Conservation (phyloP, 2,329 filamentous ascomycete genomes). For the Colletotrichum trifolii region DNA sequence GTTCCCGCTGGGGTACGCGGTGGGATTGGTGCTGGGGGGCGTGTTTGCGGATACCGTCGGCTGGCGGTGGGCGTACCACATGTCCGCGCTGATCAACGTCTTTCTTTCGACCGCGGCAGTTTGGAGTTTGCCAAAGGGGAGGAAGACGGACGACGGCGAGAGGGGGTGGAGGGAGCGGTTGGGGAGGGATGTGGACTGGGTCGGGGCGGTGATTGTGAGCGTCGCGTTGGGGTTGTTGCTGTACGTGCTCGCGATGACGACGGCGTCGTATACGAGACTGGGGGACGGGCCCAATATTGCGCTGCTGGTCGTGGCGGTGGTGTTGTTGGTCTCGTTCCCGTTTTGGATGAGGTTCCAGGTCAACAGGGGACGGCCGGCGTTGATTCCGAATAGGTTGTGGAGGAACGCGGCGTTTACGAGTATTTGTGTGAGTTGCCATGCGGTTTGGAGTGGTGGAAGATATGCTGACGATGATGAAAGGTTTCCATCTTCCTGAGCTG, state of each 20-base stretch:
- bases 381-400: slow-evolving; percentile 72
- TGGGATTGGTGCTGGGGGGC: slow-evolving; percentile 62
- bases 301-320: slow-evolving; percentile 55
- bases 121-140: slow-evolving; percentile 49
- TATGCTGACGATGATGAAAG: slow-evolving; percentile 1
- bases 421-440: slow-evolving; percentile 52
- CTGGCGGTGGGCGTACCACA: slow-evolving; percentile 59
- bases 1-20: slow-evolving; percentile 58
- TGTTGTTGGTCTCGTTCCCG: slow-evolving; percentile 60
- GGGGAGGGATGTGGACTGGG: slow-evolving; percentile 62
- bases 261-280: slow-evolving; percentile 52
- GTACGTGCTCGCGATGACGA: slow-evolving; percentile 61
- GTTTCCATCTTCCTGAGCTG: slow-evolving; percentile 59
- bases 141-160: slow-evolving; percentile 39
- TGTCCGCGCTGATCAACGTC: slow-evolving; percentile 50
- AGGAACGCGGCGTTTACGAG: slow-evolving; percentile 64
- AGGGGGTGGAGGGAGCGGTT: slow-evolving; percentile 43
- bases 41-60: slow-evolving; percentile 59
- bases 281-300: slow-evolving; percentile 53
- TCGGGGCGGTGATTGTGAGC: slow-evolving; percentile 59
- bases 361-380: slow-evolving; percentile 57
- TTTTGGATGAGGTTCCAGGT: slow-evolving; percentile 66
- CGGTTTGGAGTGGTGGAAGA: too few species aligned
- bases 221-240: slow-evolving; percentile 59
- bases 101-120: slow-evolving; percentile 49